Conservation (phyloP, 1,284 basidiomycete genomes). For the Phylloboletellus chloephorus region DNA sequence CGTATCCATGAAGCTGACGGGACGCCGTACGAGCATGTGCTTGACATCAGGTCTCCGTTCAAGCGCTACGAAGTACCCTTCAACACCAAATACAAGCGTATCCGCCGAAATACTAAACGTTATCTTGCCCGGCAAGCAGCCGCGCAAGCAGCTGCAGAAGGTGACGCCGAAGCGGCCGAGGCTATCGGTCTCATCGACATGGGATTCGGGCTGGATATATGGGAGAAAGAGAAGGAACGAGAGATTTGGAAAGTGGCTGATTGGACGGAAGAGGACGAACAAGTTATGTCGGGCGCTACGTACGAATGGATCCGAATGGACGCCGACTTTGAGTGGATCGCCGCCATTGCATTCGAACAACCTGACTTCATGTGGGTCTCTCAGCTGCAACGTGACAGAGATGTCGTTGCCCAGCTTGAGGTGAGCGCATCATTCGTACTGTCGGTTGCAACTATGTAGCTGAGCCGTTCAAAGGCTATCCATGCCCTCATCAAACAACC, state of each 20-base stretch:
- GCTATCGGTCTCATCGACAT: slow-evolving; percentile 93
- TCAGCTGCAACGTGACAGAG: slow-evolving; percentile 92
- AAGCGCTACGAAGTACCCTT: slow-evolving; percentile 97
- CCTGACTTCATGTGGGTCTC: slow-evolving; percentile 99
- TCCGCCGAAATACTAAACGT: slow-evolving; percentile 89
- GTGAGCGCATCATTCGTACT: slow-evolving; percentile 40
- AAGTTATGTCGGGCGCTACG: slow-evolving; percentile 86
- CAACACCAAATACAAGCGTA: slow-evolving; percentile 99
- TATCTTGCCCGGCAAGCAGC: slow-evolving; percentile 92
- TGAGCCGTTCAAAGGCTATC: slow-evolving; percentile 58
- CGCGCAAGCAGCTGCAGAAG: slow-evolving; percentile 88
- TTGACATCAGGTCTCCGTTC: slow-evolving; percentile 83
- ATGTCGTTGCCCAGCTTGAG: slow-evolving; percentile 97
- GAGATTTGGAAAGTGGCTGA: slow-evolving; percentile 95
- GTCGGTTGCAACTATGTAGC: slow-evolving; percentile 1
- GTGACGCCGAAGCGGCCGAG: slow-evolving; percentile 85
- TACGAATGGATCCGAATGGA: slow-evolving; percentile 99
- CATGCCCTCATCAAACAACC: slow-evolving; percentile 78
- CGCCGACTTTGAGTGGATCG: slow-evolving; percentile 99
- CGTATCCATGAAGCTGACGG: slow-evolving; percentile 99
- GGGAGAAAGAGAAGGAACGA: slow-evolving; percentile 93
- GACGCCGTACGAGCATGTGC: slow-evolving; percentile 97
- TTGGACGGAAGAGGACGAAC: slow-evolving; percentile 97
- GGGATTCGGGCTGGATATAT: slow-evolving; percentile 92
- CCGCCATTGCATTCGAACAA: slow-evolving; percentile 87